Evolutionary conservation across 106 monocot species (phyloP).

Genomic region (Posidonia australis): DNA sequence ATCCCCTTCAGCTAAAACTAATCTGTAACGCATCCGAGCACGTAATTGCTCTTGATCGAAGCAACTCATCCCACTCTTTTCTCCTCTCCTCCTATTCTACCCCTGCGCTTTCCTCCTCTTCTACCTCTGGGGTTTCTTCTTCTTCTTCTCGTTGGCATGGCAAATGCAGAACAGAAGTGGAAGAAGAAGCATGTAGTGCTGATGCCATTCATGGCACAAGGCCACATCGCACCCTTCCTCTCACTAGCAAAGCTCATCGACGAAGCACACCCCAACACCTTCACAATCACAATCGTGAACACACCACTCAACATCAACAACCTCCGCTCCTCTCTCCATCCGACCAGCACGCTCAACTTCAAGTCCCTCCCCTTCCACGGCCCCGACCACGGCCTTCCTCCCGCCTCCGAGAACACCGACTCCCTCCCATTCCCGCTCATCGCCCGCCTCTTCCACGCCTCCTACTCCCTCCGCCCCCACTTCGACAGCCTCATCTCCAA

Average conservation of each 20-base stretch:
- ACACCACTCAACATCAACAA: slow-evolving; percentile 30
- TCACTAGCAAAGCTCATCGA: slow-evolving; percentile 29
- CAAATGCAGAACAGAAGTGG: neutral
- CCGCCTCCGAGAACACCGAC: slow-evolving; percentile 30
- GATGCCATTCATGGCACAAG: slow-evolving; percentile 37
- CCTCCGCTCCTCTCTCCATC: slow-evolving; percentile 7
- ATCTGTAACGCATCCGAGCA: too few species aligned
- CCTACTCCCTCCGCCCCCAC: too few species aligned
- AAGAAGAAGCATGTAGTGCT: slow-evolving; percentile 17
- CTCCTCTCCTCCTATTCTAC: too few species aligned
- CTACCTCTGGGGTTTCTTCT: too few species aligned
- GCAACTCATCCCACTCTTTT: too few species aligned
- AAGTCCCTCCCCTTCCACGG: slow-evolving; percentile 28
- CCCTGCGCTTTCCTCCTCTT: too few species aligned
- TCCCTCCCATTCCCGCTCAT: too few species aligned
- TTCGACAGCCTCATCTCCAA: neutral
- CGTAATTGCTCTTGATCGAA: too few species aligned
- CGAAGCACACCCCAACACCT: slow-evolving; percentile 4
- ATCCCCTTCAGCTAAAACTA: too few species aligned
- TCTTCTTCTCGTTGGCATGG: too few species aligned
- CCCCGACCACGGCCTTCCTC: slow-evolving; percentile 28
- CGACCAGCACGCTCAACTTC: slow-evolving; percentile 22
- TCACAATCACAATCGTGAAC: slow-evolving; percentile 25
- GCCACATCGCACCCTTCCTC: slow-evolving; percentile 39
- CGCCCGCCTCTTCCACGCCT: too few species aligned